Evolutionary conservation across 805 yeast genomes (phyloP).

Genomic region (Teunomyces pallodes): DNA sequence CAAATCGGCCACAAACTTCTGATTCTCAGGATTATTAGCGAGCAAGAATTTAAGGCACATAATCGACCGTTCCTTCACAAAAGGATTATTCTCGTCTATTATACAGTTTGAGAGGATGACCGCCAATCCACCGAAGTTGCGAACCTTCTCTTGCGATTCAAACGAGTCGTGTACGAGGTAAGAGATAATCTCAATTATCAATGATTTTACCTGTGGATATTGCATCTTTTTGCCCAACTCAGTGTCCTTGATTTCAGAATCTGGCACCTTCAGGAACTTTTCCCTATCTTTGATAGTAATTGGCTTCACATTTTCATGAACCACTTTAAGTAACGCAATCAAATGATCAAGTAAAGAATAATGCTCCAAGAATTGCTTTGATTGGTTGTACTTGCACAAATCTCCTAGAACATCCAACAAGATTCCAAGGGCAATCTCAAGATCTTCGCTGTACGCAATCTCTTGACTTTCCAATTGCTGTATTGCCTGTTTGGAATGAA

Average conservation of each 20-base stretch:
- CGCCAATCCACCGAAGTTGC: constrained; percentile 67
- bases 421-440: constrained; percentile 15
- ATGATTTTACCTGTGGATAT: constrained; percentile 60
- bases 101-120: constrained; percentile 76
- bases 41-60: constrained; percentile 71
- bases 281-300: constrained; percentile 14
- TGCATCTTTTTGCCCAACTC: constrained; percentile 5
- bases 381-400: constrained; percentile 38
- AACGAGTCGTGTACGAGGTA: constrained; percentile 50
- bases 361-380: constrained; percentile 40
- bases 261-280: constrained; percentile 10
- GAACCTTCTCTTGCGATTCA: constrained; percentile 62
- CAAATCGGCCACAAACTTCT: constrained; percentile 66
- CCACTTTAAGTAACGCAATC: constrained; percentile 33
- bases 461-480: not conserved
- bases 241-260: constrained; percentile 13
- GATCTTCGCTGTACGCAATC: constrained; percentile 4
- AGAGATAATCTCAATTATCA: constrained; percentile 65
- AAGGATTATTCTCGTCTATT: constrained; percentile 87
- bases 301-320: constrained; percentile 38
- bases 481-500: constrained; percentile 9
- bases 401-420: constrained; percentile 43
- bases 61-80: constrained; percentile 78
- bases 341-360: constrained; percentile 36
- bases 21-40: constrained; percentile 65